These are phyloP conservation scores for Steccherinum ochraceum DNA, from an alignment of 768 basidiomycete species.

Conservation along the genomic window DNA sequence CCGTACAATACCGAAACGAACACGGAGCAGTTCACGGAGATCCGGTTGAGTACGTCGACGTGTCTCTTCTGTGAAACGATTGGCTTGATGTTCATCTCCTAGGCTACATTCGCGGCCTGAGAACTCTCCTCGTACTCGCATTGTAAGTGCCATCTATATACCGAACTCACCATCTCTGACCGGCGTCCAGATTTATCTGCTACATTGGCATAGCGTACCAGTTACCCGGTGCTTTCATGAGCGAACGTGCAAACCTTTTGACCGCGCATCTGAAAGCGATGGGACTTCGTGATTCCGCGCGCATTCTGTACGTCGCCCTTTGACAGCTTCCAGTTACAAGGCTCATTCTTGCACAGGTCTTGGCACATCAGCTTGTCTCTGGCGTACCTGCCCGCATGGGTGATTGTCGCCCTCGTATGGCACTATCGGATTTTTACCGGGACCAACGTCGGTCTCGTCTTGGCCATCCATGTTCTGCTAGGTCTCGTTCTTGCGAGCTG, in stretches of 20 bases:
- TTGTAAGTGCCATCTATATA: slow-evolving; percentile 35
- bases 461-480: slow-evolving; percentile 60
- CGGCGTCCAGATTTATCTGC: slow-evolving; percentile 47
- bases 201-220: slow-evolving; percentile 76
- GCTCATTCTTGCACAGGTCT: slow-evolving; percentile 21
- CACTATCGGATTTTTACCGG: slow-evolving; percentile 57
- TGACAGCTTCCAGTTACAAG: not conserved
- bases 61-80: not conserved
- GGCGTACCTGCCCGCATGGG: slow-evolving; percentile 73
- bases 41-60: slow-evolving; percentile 48
- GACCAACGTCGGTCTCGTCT: slow-evolving; percentile 52
- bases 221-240: slow-evolving; percentile 62
- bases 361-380: slow-evolving; percentile 67
- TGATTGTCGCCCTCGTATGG: slow-evolving; percentile 61
- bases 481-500: slow-evolving; percentile 64
- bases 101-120: slow-evolving; percentile 61
- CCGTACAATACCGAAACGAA: slow-evolving; percentile 67
- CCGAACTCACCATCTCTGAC: not conserved
- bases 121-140: slow-evolving; percentile 58
- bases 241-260: slow-evolving; percentile 57
- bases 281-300: slow-evolving; percentile 68
- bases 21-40: slow-evolving; percentile 46
- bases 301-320: slow-evolving; percentile 47
- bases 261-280: slow-evolving; percentile 76
- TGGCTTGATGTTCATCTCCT: not conserved